These are phyloP conservation scores for Trichoderma polysporum DNA, from an alignment of 2,329 filamentous ascomycete species.

Conservation along the genomic window DNA sequence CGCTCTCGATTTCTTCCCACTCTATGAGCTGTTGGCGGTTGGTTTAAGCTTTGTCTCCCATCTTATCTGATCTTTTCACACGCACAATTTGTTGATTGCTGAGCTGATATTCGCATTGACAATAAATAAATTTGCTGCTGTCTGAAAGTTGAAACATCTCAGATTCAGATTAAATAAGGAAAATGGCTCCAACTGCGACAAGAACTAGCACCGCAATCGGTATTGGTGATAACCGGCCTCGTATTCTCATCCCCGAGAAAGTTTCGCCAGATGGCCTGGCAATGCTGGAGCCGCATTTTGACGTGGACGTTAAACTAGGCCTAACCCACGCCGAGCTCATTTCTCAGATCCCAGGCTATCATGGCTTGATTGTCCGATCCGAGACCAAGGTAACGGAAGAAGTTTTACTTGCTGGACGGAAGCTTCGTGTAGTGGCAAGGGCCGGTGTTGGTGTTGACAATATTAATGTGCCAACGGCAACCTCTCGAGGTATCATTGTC, in stretches of 20 bases:
- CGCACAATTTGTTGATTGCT: not conserved
- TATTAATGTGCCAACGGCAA: slow-evolving; percentile 73
- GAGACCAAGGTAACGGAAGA: slow-evolving; percentile 76
- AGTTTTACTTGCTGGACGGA: slow-evolving; percentile 64
- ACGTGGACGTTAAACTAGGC: slow-evolving; percentile 67
- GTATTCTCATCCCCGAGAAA: slow-evolving; percentile 75
- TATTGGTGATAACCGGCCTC: slow-evolving; percentile 30
- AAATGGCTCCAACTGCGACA: slow-evolving; percentile 34
- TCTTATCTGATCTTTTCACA: not conserved
- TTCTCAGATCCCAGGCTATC: slow-evolving; percentile 66
- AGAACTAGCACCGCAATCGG: not conserved
- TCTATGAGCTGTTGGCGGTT: not conserved
- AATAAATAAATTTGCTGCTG: not conserved
- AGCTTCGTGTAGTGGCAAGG: slow-evolving; percentile 73
- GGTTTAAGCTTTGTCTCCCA: not conserved
- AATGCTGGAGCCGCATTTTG: slow-evolving; percentile 63
- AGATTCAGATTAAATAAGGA: not conserved
- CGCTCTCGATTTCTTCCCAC: too few relatives aligned
- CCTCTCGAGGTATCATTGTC: slow-evolving; percentile 71
- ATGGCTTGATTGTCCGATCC: slow-evolving; percentile 76
- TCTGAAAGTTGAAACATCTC: not conserved
- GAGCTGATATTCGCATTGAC: not conserved
- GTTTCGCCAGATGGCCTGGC: slow-evolving; percentile 75
- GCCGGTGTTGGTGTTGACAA: slow-evolving; percentile 84
- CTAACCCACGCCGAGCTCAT: slow-evolving; percentile 63